A percentile compares a stretch with the other conserved stretches of the same genome.
phyloP scores from a whole-genome alignment of 2,329 filamentous ascomycete species.

The Ophiostoma fasciatum region DNA sequence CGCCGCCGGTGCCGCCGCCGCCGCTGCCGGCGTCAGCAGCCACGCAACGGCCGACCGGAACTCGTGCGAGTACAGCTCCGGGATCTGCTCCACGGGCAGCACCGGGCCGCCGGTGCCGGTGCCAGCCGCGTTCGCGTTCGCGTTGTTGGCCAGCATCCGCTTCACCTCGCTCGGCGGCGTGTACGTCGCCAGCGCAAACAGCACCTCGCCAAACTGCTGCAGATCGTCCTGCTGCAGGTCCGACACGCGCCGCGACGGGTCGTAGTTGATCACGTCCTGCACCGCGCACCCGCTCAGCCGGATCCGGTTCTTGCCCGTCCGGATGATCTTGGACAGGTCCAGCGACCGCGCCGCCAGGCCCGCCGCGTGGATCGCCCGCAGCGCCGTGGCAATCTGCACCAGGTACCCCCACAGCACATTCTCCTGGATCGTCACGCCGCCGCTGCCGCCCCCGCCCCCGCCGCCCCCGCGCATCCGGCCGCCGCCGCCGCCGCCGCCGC shows the following conservation, averaged over 20 bases:
- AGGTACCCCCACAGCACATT: conserved; percentile 81
- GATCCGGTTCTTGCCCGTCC: conserved; percentile 83
- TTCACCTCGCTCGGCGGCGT: conserved; percentile 36
- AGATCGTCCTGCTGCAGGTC: conserved; percentile 86
- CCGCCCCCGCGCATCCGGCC: no score
- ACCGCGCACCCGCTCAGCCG: conserved; percentile 79
- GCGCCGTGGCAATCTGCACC: conserved; percentile 74
- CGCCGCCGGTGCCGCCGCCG: conserved; percentile 30
- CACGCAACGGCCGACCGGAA: conserved; percentile 68
- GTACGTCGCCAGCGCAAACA: conserved; percentile 69
- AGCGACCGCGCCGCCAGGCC: conserved; percentile 77
- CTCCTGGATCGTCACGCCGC: conserved; percentile 46
- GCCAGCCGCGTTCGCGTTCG: no score
- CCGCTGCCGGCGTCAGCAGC: conserved; percentile 51
- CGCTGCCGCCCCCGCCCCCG: no score
- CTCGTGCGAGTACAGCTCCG: conserved; percentile 58
- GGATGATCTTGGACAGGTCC: conserved; percentile 72
- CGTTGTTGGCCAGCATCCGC: conserved; percentile 38
- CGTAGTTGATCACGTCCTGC: conserved; percentile 76
- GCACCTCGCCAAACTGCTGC: conserved; percentile 64
- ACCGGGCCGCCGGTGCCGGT: no score
- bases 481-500: no score
- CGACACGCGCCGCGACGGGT: conserved; percentile 48
- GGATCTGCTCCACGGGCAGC: conserved; percentile 63
- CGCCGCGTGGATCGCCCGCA: conserved; percentile 70